Evolutionary conservation across 306 rosid genomes (phyloP).

Genomic region (Quercus variabilis): DNA sequence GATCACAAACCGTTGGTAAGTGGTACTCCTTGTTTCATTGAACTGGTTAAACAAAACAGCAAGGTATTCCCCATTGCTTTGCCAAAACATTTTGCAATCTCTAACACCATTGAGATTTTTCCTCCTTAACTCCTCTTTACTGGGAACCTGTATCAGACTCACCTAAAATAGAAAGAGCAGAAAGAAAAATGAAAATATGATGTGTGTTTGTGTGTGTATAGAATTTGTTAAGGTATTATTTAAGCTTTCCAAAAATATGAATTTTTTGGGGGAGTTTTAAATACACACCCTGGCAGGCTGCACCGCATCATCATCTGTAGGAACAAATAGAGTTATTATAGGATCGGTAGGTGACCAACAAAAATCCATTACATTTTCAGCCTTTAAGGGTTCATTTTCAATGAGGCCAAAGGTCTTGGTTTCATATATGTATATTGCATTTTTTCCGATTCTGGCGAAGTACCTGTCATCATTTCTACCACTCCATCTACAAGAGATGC

Average conservation of each 20-base stretch:
- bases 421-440: slow-evolving; percentile 39
- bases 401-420: slow-evolving; percentile 45
- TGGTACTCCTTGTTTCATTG: slow-evolving; percentile 72
- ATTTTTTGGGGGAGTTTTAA: neutral
- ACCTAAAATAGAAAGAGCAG: slow-evolving; percentile 24
- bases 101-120: slow-evolving; percentile 80
- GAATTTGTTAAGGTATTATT: neutral
- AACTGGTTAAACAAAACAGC: slow-evolving; percentile 79
- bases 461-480: slow-evolving; percentile 33
- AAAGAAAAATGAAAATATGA: neutral
- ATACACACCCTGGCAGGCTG: slow-evolving; percentile 53
- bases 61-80: slow-evolving; percentile 87
- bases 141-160: slow-evolving; percentile 51
- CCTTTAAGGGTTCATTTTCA: slow-evolving; percentile 45
- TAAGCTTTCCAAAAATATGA: neutral
- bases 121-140: neutral
- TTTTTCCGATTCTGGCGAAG: slow-evolving; percentile 25
- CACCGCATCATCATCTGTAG: slow-evolving; percentile 48
- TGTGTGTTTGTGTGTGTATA: too few relatives aligned
- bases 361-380: slow-evolving; percentile 49
- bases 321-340: slow-evolving; percentile 44
- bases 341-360: slow-evolving; percentile 53
- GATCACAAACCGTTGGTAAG: slow-evolving; percentile 82
- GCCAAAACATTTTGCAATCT: slow-evolving; percentile 94
- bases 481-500: slow-evolving; percentile 34